Evolutionary conservation across 345 rosid genomes (phyloP).

Genomic region (Populus simonii): DNA sequence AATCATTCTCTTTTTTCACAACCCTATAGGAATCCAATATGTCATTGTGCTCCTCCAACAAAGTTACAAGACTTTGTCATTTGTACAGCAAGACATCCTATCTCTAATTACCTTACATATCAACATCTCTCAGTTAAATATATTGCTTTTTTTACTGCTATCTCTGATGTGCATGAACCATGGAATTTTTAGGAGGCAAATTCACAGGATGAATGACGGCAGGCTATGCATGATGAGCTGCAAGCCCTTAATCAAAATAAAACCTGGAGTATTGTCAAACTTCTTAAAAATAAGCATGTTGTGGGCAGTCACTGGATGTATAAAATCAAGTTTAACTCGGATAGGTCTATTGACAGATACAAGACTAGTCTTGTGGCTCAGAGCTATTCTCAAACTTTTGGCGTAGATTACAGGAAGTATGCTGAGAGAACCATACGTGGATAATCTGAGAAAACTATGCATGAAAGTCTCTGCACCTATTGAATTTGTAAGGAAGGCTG

Average conservation of each 20-base stretch:
- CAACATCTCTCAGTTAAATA: neutral
- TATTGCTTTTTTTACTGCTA: neutral
- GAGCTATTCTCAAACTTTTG: too few species aligned
- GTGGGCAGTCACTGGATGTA: neutral
- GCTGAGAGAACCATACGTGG: constrained; percentile 53
- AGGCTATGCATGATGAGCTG: neutral
- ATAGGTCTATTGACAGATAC: neutral
- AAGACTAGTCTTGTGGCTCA: neutral
- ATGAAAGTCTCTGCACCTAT: constrained; percentile 82
- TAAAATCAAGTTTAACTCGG: neutral
- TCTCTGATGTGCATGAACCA: neutral
- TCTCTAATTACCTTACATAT: neutral
- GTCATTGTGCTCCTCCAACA: too few species aligned
- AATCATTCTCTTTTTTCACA: too few species aligned
- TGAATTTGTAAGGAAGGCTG: constrained; percentile 75
- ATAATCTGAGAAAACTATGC: constrained; percentile 70
- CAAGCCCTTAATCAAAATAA: neutral
- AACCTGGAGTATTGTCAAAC: neutral
- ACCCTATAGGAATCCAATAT: rapidly evolving
- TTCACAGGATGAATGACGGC: neutral
- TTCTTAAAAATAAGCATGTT: neutral
- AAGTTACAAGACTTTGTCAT: too few species aligned
- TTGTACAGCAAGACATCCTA: neutral
- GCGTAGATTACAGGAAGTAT: constrained; percentile 25
- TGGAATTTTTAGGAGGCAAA: neutral